Evolutionary conservation across 2,329 filamentous ascomycete species (phyloP), one percentile per base, ranked within the genome.

Genomic region (Penicillium palitans): DNA sequence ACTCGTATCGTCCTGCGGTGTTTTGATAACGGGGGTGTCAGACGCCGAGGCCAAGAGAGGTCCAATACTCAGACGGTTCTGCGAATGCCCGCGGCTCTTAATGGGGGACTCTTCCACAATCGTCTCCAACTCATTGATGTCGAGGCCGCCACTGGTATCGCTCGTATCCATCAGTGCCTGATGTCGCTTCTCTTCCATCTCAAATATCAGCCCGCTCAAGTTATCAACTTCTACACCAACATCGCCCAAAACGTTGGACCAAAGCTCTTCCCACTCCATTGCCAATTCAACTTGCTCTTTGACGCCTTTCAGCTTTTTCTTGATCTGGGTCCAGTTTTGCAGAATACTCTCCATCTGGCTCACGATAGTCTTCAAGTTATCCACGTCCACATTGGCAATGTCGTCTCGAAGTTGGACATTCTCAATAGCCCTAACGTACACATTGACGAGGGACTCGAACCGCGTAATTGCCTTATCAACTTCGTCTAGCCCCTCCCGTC

Each of bases 231-330:
- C 95, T 61, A 88, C 87, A 52, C 93, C 90, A 61, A 98, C 96
- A 72, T 98, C 93, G 45, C 93, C 93, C 3, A 99, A 81, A 3
- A 98, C 93, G 63, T 85, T 91, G 67, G 91, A 91, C 93, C 95
- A 98, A 37, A 99, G 81, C 76, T 98, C 93, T 74, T 97, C 93
- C 93, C 93, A 99, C 72, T 99, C 95, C 92, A 98, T 96, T 47
- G 95, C 95, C 58, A 96, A 87, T 75, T 98, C 95, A 19, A 99
- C 93, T 71, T 98, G 93, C 48, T 85, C 85, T 72, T 96, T 96
- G 56, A 96, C 89, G 27, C 79, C 87, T 62, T 89, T 89, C 51
- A 99, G 79, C 1, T 89, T 88, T 42, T 80, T 81, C 68, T 91
- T 90, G 68, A 97, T 93, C 64, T 87, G 87, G 45, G 86, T 83